Evolutionary conservation across 257 asterid genomes (phyloP).

Genomic region (Thymus mandschuricus): DNA sequence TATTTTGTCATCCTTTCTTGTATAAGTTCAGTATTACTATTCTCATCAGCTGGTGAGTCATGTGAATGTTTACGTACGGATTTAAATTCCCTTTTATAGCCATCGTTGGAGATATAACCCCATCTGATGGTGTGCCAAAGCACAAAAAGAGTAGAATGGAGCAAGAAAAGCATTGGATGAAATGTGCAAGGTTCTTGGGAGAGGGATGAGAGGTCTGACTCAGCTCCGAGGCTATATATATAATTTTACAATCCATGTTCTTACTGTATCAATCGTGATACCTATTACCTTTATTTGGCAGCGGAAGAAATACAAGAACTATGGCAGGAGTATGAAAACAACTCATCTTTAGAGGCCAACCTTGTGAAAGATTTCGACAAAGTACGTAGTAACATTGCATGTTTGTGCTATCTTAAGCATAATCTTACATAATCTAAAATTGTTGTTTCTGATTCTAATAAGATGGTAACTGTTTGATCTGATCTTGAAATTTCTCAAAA

Average conservation of each 20-base stretch:
- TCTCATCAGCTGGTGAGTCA: constrained; percentile 3
- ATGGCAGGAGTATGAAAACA: constrained; percentile 94
- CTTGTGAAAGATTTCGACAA: constrained; percentile 97
- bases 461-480: not conserved
- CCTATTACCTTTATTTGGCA: constrained; percentile 44
- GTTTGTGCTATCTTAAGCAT: constrained; percentile 6
- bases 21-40: not conserved
- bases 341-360: constrained; percentile 88
- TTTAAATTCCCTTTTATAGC: constrained; percentile 52
- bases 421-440: constrained; percentile 12
- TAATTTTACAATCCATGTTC: not conserved
- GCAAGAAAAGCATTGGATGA: constrained; percentile 80
- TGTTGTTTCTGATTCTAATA: not conserved
- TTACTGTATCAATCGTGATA: constrained; percentile 12
- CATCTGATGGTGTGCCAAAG: constrained; percentile 96
- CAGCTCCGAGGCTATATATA: constrained; percentile 7
- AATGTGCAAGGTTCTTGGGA: constrained; percentile 94
- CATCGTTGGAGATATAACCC: constrained; percentile 98
- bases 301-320: constrained; percentile 94
- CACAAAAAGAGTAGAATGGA: constrained; percentile 83
- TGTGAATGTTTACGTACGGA: not conserved
- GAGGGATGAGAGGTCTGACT: constrained; percentile 81
- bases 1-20: not conserved
- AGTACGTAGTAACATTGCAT: constrained; percentile 49
- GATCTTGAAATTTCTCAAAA: not conserved